Conservation (phyloP, 2,329 filamentous ascomycete species). For the Fusarium oxysporum region DNA sequence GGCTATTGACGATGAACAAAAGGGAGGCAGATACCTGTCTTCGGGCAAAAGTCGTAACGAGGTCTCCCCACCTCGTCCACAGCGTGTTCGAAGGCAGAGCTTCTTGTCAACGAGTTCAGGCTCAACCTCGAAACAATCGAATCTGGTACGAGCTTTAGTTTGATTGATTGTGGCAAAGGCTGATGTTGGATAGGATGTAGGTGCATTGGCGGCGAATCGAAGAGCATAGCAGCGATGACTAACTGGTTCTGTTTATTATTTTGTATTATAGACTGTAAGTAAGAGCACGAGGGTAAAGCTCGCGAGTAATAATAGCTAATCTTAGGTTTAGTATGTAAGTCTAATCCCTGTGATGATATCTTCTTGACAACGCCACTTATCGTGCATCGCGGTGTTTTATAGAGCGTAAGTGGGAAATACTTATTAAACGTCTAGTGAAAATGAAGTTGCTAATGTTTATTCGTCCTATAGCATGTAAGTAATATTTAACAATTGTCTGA, state of each 20-base stretch:
- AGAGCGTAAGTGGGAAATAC: conserved; percentile 1
- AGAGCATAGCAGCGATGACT: too few relatives aligned
- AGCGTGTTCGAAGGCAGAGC: not conserved
- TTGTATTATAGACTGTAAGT: too few relatives aligned
- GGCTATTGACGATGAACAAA: not conserved
- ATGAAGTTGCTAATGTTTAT: not conserved
- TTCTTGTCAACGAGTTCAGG: not conserved
- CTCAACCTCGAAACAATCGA: not conserved
- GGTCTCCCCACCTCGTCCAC: not conserved
- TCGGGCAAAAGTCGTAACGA: not conserved
- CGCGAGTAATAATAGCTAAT: too few relatives aligned
- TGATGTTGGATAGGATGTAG: conserved; percentile 1
- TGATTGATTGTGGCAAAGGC: not conserved
- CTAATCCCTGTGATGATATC: too few relatives aligned
- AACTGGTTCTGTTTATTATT: too few relatives aligned
- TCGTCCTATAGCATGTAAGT: not conserved
- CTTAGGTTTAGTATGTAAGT: too few relatives aligned
- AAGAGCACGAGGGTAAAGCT: too few relatives aligned
- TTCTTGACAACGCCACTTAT: too few relatives aligned
- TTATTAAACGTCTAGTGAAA: accelerated
- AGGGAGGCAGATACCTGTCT: conserved; percentile 9
- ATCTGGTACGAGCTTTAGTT: not conserved
- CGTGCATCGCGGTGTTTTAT: not conserved
- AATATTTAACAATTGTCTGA: not conserved
- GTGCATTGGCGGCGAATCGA: not conserved